A percentile compares a stretch with the other conserved stretches of the same genome.
These are phyloP conservation scores for Austroboletus niveus DNA, from an alignment of 1,284 basidiomycete species.

Conservation along the genomic window DNA sequence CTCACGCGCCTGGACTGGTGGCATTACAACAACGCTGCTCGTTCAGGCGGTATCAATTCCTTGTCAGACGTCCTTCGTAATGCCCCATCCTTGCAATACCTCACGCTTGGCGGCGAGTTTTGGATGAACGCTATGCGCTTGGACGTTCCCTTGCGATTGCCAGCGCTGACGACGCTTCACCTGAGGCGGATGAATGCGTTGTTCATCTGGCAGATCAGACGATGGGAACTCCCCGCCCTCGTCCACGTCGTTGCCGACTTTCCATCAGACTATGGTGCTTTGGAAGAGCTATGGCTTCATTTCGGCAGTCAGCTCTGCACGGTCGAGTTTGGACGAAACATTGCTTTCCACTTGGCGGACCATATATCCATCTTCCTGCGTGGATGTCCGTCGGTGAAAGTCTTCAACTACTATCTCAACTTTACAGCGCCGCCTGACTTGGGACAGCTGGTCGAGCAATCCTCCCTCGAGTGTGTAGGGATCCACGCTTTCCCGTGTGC, in stretches of 20 bases:
- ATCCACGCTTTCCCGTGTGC: constrained; percentile 48
- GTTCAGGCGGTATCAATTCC: constrained; percentile 65
- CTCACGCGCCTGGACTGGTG: constrained; percentile 68
- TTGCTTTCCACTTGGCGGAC: constrained; percentile 51
- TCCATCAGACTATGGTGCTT: constrained; percentile 20
- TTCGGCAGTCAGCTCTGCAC: constrained; percentile 51
- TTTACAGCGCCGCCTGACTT: constrained; percentile 43
- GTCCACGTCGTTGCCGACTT: constrained; percentile 38
- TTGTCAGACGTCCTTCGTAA: constrained; percentile 49
- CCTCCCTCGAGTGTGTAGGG: constrained; percentile 44
- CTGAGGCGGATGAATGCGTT: constrained; percentile 48
- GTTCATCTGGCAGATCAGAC: constrained; percentile 47
- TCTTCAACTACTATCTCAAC: constrained; percentile 56
- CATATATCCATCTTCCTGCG: constrained; percentile 45
- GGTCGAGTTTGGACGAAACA: constrained; percentile 55
- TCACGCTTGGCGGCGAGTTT: constrained; percentile 53
- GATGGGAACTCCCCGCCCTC: constrained; percentile 56
- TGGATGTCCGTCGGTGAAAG: constrained; percentile 45
- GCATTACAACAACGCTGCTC: constrained; percentile 56
- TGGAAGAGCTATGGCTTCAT: constrained; percentile 43
- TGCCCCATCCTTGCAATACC: constrained; percentile 55
- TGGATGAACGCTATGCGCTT: constrained; percentile 29
- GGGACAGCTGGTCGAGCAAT: constrained; percentile 26
- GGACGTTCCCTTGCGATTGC: constrained; percentile 37
- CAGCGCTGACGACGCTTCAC: constrained; percentile 49